Conservation (phyloP, 768 basidiomycete genomes). For the Boletus rubropictus region DNA sequence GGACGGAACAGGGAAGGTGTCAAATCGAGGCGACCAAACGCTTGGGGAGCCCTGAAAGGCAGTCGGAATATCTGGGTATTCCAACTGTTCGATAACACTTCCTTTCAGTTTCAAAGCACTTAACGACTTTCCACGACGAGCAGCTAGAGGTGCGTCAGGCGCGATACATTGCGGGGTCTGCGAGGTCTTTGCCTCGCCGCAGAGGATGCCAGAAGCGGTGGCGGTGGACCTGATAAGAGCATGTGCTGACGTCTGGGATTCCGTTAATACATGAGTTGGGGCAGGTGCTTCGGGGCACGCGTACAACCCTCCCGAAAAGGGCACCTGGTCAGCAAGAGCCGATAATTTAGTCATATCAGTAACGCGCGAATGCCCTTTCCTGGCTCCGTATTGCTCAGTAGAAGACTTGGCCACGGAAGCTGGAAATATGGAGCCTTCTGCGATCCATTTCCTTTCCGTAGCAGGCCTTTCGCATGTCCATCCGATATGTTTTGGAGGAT, state of each 20-base stretch:
- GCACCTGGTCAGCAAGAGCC: not conserved
- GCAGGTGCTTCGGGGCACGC: slow-evolving; percentile 2
- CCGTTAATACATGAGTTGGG: not conserved
- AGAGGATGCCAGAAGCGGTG: not conserved
- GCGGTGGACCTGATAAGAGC: slow-evolving; percentile 9
- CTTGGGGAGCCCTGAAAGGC: slow-evolving; percentile 38
- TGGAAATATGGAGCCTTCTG: slow-evolving; percentile 29
- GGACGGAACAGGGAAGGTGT: slow-evolving; percentile 7
- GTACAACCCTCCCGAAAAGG: slow-evolving; percentile 1
- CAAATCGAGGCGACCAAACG: slow-evolving; percentile 28
- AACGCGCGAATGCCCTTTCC: not conserved
- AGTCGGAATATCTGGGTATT: slow-evolving; percentile 40
- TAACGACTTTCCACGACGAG: slow-evolving; percentile 35
- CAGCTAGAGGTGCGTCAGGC: slow-evolving; percentile 29
- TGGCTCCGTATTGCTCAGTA: not conserved
- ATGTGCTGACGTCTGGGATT: slow-evolving; percentile 1
- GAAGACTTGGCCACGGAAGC: slow-evolving; percentile 9
- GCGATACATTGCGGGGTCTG: not conserved
- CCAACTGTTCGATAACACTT: slow-evolving; percentile 13
- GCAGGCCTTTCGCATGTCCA: slow-evolving; percentile 24
- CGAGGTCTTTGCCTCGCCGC: slow-evolving; percentile 5
- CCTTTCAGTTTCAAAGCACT: slow-evolving; percentile 25
- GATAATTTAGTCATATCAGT: not conserved
- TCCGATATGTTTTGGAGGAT: slow-evolving; percentile 27
- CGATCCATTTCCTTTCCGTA: slow-evolving; percentile 23